These are phyloP conservation scores for Elsinoe ampelina DNA, from an alignment of 2,329 filamentous ascomycete genomes.

Conservation along the genomic window DNA sequence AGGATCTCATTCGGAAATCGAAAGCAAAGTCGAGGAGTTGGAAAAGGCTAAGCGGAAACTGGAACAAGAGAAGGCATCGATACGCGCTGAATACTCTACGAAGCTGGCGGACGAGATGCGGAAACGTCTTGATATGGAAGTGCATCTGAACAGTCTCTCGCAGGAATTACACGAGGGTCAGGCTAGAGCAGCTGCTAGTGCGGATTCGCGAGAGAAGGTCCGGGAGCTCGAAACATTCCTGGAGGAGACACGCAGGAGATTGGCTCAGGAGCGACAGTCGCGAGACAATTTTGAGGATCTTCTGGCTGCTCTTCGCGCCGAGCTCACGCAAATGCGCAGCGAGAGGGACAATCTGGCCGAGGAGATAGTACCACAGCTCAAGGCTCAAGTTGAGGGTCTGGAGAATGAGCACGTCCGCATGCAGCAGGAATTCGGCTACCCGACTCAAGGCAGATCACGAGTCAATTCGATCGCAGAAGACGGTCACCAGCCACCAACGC, in stretches of 20 bases:
- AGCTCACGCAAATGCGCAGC: conserved; percentile 72
- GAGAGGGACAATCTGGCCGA: conserved; percentile 89
- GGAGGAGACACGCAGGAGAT: conserved; percentile 71
- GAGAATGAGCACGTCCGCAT: conserved; percentile 69
- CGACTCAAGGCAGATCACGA: conserved; percentile 22
- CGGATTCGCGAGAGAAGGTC: conserved; percentile 48
- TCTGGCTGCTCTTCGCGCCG: conserved; percentile 69
- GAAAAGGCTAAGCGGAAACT: conserved; percentile 73
- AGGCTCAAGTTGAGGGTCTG: conserved; percentile 65
- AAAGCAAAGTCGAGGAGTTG: conserved; percentile 57
- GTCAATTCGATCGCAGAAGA: conserved; percentile 54
- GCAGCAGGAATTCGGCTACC: conserved; percentile 64
- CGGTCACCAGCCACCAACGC: conserved; percentile 25
- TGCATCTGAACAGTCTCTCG: conserved; percentile 74
- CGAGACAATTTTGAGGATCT: conserved; percentile 94
- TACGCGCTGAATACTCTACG: conserved; percentile 74
- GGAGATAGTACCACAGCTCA: conserved; percentile 72
- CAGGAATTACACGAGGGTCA: conserved; percentile 54
- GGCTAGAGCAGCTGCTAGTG: conserved; percentile 23
- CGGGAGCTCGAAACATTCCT: conserved; percentile 71
- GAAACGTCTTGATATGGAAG: conserved; percentile 65
- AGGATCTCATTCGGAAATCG: conserved; percentile 54
- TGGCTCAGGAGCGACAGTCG: conserved; percentile 74
- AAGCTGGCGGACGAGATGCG: conserved; percentile 82
- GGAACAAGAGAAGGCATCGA: conserved; percentile 82